A percentile compares a stretch with the other conserved stretches of the same genome.
Evolutionary conservation across 495 filamentous ascomycete genomes (phyloP).

Genomic region (Tuber microsphaerosporum): DNA sequence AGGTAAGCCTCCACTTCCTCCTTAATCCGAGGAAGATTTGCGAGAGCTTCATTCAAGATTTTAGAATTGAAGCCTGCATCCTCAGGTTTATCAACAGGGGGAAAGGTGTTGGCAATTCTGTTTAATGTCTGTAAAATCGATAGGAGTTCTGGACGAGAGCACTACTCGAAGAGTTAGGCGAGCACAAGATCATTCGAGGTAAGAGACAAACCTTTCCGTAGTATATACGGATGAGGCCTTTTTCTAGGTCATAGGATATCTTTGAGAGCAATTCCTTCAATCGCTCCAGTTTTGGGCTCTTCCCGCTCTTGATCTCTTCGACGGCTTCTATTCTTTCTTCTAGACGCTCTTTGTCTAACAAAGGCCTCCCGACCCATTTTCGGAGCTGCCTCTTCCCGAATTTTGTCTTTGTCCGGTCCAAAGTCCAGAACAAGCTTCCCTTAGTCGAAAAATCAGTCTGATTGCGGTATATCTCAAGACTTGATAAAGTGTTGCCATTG

Average conservation of each 20-base stretch:
- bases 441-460: conserved; percentile 78
- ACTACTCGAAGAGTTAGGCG: conserved; percentile 45
- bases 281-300: conserved; percentile 62
- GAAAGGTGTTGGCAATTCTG: conserved; percentile 66
- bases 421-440: conserved; percentile 89
- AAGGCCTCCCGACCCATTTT: conserved; percentile 90
- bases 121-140: conserved; percentile 77
- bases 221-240: conserved; percentile 88
- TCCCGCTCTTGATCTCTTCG: conserved; percentile 71
- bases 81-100: conserved; percentile 54
- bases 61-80: conserved; percentile 69
- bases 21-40: conserved; percentile 66
- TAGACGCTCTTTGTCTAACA: conserved; percentile 69
- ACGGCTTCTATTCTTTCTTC: conserved; percentile 83
- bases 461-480: conserved; percentile 92
- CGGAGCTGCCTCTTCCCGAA: conserved; percentile 82
- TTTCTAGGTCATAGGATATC: conserved; percentile 77
- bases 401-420: conserved; percentile 85
- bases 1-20: conserved; percentile 64
- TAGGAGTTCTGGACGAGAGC: conserved; percentile 82
- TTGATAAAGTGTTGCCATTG: conserved; percentile 90
- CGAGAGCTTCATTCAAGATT: conserved; percentile 65
- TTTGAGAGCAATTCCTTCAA: conserved; percentile 61
- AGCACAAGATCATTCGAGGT: background rate
- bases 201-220: conserved; percentile 62